Base-by-base conservation (phyloP, 306 rosid genomes). In the Vigna mungo region DNA sequence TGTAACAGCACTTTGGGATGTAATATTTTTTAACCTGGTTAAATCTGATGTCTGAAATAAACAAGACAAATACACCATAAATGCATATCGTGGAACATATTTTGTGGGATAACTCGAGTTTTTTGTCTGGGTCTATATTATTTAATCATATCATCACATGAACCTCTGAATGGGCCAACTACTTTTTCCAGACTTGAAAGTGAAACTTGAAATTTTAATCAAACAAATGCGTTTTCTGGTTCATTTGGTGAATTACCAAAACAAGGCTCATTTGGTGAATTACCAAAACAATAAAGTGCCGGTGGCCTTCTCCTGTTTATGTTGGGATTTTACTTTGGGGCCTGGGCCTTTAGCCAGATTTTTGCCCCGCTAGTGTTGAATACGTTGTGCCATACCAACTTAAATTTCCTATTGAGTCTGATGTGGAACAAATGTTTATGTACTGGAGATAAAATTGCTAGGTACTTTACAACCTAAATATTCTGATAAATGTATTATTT, bases 191-290 rank as follows among this genome's bases (percentile, higher is more conserved):
- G 65, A 41, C 44, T 21, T 15, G 68, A 21, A 34, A 20, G 41
- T 63, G 80, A 62, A 62, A 13, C 41, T 20, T 48, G 59, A 75
- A 46, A 61, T 48, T 48, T 15, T 6, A 51, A 27, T 52, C 63
- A 16, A 75, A 30, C 0, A 27, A 61, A 39, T 25, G 16, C 39
- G 14, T 62, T 61, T 32, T 6, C 62, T 15, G 7, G 32, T 23
- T 30, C 53, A n/a, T 16, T 32, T 46, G 41, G 37, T 47, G 49
- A 75, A 75, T 48, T 49, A 15, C 14, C 13, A 15, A 20, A 51
- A 54, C 54, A 64, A 21, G n/a, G 32, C 37, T 30, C 53, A n/a
- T 16, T 32, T 46, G 41, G 37, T 47, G 49, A 75, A 75, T 48
- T 49, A 15, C 14, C 13, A 15, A 20, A 51, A 54, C 54, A 64